Percentiles rank a stretch among this genome's conserved stretches.
These are phyloP conservation scores for Sphaceloma murrayae DNA, from an alignment of 2,329 filamentous ascomycete species.

Conservation along the genomic window DNA sequence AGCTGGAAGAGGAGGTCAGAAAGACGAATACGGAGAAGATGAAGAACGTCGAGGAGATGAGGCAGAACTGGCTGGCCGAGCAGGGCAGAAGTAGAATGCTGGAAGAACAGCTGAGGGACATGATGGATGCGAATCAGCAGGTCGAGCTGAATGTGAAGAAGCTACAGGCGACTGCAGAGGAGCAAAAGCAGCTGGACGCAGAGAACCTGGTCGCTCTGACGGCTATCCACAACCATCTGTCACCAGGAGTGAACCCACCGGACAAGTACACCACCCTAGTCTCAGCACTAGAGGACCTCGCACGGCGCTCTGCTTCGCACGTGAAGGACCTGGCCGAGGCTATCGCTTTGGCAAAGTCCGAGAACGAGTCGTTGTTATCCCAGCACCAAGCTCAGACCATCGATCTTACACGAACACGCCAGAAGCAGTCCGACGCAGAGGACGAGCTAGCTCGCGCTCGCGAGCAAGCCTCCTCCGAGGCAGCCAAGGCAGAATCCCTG, in stretches of 20 bases:
- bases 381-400: constrained; percentile 33
- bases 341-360: constrained; percentile 37
- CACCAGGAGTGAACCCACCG: constrained; percentile 29
- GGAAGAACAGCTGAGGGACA: constrained; percentile 39
- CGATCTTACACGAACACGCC: constrained; percentile 25
- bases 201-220: constrained; percentile 27
- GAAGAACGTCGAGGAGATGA: constrained; percentile 32
- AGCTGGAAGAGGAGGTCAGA: constrained; percentile 62
- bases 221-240: constrained; percentile 33
- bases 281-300: constrained; percentile 37
- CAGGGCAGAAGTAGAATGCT: constrained; percentile 55
- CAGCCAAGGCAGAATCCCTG: constrained; percentile 38
- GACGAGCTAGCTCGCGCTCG: constrained; percentile 32
- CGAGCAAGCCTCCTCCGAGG: constrained; percentile 40
- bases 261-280: constrained; percentile 32
- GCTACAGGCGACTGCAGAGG: constrained; percentile 49
- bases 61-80: constrained; percentile 33
- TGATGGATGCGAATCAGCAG: constrained; percentile 23
- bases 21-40: constrained; percentile 42
- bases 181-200: constrained; percentile 38
- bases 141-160: constrained; percentile 35
- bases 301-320: constrained; percentile 35
- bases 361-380: constrained; percentile 35
- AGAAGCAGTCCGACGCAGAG: constrained; percentile 30
- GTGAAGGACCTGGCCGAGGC: constrained; percentile 38